Evolutionary conservation across 1,284 basidiomycete species (phyloP), one percentile per base, ranked within the genome.

Genomic region (Xerocomus nothofagi): DNA sequence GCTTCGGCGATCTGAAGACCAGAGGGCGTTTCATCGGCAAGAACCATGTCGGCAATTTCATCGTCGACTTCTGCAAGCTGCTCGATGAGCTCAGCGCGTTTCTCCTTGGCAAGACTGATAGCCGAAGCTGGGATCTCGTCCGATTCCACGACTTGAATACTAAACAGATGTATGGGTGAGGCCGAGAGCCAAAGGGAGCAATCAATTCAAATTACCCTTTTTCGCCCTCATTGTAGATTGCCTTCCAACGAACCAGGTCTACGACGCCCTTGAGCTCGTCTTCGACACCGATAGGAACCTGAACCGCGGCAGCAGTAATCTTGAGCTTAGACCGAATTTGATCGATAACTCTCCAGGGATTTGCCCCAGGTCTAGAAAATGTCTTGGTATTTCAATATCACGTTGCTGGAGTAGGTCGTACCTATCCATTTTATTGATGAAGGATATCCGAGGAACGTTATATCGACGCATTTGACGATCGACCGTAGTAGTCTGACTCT

Each of bases 341-440:
- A 49, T 85, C 79, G 41, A 99, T 86, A 44, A 99, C 94, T 50
- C 94, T 81, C 89, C 91, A 96, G 4, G 97, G 97, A 72, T 98
- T 98, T 27, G 96, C 91, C 47, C 97, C 97, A 51, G 95, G 93
- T 59, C 94, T 91, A 42, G 42, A 34, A 24, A 31, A 50, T 38
- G 55, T 18, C 0, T 49, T 24, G 32, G 18, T 30, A 30, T 9
- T 30, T 7, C 26, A 6, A 23, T 33, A 20, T 17, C 11, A 2
- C 17, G 7, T n/a, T 36, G 20, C 42, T 44, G 11, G 21, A 29
- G 58, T 61, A 36, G 1, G 2, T 31, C 54, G 10, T 41, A 88
- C 88, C 92, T 82, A 67, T 99, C 97, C 97, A 99, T 99, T 75
- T 99, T 99, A 76, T 99, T 99, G 68, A 99, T 88, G 68, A 99